These are phyloP conservation scores for Colletotrichum spaethianum DNA, from an alignment of 2,329 filamentous ascomycete species.

Conservation along the genomic window DNA sequence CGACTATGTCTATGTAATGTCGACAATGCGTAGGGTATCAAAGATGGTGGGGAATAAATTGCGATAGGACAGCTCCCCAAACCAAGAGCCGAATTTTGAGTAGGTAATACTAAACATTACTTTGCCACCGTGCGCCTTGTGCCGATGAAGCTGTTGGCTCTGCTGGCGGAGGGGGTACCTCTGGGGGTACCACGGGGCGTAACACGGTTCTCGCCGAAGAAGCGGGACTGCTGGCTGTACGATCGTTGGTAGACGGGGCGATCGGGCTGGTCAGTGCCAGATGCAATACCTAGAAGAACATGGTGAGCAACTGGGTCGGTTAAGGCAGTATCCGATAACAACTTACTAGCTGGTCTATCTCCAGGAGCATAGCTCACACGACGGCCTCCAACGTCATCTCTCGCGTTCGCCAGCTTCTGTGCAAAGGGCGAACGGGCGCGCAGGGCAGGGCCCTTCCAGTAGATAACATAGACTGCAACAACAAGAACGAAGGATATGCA, in stretches of 20 bases:
- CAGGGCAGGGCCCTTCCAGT: slow-evolving; percentile 73
- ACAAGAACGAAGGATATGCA: slow-evolving; percentile 74
- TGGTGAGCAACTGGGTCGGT: slow-evolving; percentile 32
- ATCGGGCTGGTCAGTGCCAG: slow-evolving; percentile 44
- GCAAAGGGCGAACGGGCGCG: slow-evolving; percentile 76
- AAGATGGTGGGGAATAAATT: not conserved
- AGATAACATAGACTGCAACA: slow-evolving; percentile 75
- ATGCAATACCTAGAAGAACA: not conserved
- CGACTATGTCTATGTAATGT: not conserved
- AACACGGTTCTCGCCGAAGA: slow-evolving; percentile 58
- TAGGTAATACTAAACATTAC: not conserved
- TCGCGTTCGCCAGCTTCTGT: slow-evolving; percentile 68
- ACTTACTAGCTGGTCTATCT: slow-evolving; percentile 14
- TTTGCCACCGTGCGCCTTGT: slow-evolving; percentile 3
- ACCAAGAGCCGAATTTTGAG: not conserved
- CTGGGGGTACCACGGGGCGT: slow-evolving; percentile 55
- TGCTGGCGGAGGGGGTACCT: slow-evolving; percentile 54
- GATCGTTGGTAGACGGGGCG: slow-evolving; percentile 35
- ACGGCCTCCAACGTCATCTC: slow-evolving; percentile 36
- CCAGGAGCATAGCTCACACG: slow-evolving; percentile 2
- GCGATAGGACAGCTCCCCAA: not conserved
- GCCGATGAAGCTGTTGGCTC: slow-evolving; percentile 40
- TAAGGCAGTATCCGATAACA: not conserved
- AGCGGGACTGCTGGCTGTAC: slow-evolving; percentile 57
- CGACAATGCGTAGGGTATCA: slow-evolving; percentile 6